These are phyloP conservation scores for Tolypocladium nubicola DNA, from an alignment of 2,329 filamentous ascomycete species.

Conservation along the genomic window DNA sequence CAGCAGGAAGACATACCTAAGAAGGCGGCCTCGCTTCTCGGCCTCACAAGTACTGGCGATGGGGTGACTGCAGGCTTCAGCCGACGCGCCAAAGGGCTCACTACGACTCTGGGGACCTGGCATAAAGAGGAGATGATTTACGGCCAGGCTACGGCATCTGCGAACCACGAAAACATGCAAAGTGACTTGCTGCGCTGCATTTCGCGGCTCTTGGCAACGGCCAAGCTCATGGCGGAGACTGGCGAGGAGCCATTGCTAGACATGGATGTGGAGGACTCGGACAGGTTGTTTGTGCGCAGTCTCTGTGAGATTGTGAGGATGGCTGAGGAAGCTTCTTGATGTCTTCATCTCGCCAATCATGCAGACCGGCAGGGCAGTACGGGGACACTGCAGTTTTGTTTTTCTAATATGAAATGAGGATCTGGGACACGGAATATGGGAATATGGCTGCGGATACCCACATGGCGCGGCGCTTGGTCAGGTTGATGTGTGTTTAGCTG, in stretches of 20 bases:
- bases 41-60: slow-evolving; percentile 23
- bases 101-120: slow-evolving; percentile 14
- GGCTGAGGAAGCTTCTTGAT: slow-evolving; percentile 17
- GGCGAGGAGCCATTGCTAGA: slow-evolving; percentile 20
- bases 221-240: slow-evolving; percentile 25
- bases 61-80: slow-evolving; percentile 10
- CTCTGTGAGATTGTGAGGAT: slow-evolving; percentile 32
- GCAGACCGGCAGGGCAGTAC: not conserved
- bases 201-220: slow-evolving; percentile 36
- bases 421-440: not conserved
- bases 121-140: slow-evolving; percentile 15
- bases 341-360: too few species aligned
- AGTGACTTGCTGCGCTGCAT: slow-evolving; percentile 40
- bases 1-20: slow-evolving; percentile 30
- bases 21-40: slow-evolving; percentile 42
- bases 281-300: slow-evolving; percentile 27
- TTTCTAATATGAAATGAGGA: not conserved
- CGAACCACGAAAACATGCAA: slow-evolving; percentile 28
- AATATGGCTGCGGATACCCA: slow-evolving; percentile 1
- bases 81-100: slow-evolving; percentile 14
- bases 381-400: not conserved
- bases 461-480: not conserved
- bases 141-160: slow-evolving; percentile 7
- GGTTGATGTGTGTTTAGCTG: not conserved
- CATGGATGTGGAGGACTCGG: slow-evolving; percentile 18